Evolutionary conservation across 352 stramenopile species (phyloP), one percentile per base, ranked within the genome.

Genomic region (Phytopythium montanum): DNA sequence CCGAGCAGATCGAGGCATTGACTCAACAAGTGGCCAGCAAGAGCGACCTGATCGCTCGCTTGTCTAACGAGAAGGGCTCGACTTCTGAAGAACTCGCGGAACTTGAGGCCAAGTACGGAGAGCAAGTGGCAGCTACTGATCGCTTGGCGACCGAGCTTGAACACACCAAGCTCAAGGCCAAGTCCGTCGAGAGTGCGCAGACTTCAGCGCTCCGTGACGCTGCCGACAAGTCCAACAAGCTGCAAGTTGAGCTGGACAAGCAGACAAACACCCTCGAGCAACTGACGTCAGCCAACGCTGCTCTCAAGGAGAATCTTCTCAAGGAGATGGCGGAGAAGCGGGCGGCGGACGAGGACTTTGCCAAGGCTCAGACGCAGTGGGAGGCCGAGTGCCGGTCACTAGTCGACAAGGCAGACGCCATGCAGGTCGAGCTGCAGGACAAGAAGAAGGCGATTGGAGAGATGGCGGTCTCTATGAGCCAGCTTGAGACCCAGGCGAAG

Each of bases 311-410:
- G 26, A 61, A 73, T 54, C 25, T 79, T 21, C 61, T 65, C 54
- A 64, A 54, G 18, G 48, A 76, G n/a, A 60, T 75, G 38, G 46
- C 61, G 25, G 56, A 75, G 66, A 65, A 66, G 36, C 54, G 68
- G 23, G 59, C 65, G 54, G 50, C 72, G 18, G 33, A 60, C 4
- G 61, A 75, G 31, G 63, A 21, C 61, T 72, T 65, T 21, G 52
- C 26, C 25, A 34, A 57, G 49, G 61, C 66, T 39, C 42, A 49
- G 54, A 29, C 54, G 29, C 44, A 34, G 14, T 77, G 70, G 66
- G 34, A 44, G 25, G 38, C 56, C 6, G 61, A 75, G 46, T 72
- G 71, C 26, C 56, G 36, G 16, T 63, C 66, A 26, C 33, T 72
- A 13, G 26, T 29, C 21, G 36, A 72, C 36, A 53, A 56, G 6